Conservation (phyloP, 2,329 filamentous ascomycete genomes). For the Tolypocladium endophyticum region DNA sequence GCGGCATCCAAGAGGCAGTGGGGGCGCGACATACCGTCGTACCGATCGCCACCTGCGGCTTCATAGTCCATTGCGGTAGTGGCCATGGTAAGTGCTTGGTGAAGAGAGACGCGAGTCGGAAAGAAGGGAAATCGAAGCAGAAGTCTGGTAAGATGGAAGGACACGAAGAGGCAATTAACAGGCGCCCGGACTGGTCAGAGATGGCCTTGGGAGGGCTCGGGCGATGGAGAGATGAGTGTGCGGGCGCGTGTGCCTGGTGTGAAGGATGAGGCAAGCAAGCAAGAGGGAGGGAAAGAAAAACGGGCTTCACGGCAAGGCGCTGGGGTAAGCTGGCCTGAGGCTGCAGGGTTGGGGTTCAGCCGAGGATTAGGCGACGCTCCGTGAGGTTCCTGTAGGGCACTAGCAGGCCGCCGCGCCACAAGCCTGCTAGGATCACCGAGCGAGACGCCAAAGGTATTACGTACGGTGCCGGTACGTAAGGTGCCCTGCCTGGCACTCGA, state of each 20-base stretch:
- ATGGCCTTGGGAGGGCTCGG: neutral
- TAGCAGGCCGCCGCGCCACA: neutral
- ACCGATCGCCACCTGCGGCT: constrained; percentile 55
- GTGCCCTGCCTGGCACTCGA: no score
- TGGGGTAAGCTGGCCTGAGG: neutral
- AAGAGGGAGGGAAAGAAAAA: neutral
- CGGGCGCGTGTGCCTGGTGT: neutral
- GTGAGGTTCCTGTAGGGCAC: no score
- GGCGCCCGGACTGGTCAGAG: neutral
- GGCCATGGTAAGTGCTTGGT: constrained; percentile 33
- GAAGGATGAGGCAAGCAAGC: neutral
- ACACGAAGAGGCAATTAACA: neutral
- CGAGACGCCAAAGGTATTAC: no score
- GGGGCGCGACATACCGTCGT: constrained; percentile 40
- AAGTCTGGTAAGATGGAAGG: neutral
- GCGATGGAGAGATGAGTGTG: neutral
- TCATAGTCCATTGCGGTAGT: constrained; percentile 63
- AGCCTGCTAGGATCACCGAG: neutral
- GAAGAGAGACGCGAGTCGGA: neutral
- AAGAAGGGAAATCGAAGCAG: constrained; percentile 4
- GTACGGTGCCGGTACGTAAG: no score
- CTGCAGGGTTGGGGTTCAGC: neutral
- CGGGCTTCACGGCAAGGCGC: neutral
- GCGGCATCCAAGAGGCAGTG: constrained; percentile 1
- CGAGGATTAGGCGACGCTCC: neutral